Evolutionary conservation across 1,284 basidiomycete genomes (phyloP).

Genomic region (Cystobasidium slooffiae): DNA sequence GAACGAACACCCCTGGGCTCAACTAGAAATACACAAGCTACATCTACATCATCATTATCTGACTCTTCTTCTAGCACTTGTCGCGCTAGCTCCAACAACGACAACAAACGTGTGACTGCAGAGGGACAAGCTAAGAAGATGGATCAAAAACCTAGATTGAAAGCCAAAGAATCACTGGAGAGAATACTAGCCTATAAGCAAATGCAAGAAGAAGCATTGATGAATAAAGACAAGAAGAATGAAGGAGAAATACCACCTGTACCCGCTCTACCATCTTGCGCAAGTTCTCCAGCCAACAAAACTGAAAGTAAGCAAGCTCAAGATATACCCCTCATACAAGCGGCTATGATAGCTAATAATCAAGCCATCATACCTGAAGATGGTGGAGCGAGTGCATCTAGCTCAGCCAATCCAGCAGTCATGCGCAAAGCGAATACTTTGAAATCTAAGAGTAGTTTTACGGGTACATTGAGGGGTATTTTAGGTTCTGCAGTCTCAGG

Average conservation of each 20-base stretch:
- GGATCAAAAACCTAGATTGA: constrained; percentile 23
- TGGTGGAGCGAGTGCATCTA: background rate
- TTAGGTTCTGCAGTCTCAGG: constrained; percentile 26
- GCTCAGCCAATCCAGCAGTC: background rate
- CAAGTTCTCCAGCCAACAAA: no score
- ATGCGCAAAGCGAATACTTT: background rate
- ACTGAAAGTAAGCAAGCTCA: background rate
- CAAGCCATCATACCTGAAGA: constrained; percentile 2
- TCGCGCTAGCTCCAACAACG: background rate
- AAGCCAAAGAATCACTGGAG: constrained; percentile 40
- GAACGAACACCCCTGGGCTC: no score
- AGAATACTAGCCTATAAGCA: constrained; percentile 17
- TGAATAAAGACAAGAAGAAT: background rate
- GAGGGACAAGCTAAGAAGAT: no score
- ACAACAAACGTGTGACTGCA: background rate
- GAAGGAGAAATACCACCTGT: constrained; percentile 2
- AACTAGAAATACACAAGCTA: no score
- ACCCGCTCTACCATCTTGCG: background rate
- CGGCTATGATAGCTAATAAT: background rate
- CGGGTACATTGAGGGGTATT: constrained; percentile 23
- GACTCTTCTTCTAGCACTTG: background rate
- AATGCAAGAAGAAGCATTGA: background rate
- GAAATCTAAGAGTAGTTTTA: constrained; percentile 10
- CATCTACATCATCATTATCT: no score
- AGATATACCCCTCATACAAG: background rate